Evolutionary conservation across 2,329 filamentous ascomycete genomes (phyloP).

Genomic region (Pseudogymnoascus sp.): DNA sequence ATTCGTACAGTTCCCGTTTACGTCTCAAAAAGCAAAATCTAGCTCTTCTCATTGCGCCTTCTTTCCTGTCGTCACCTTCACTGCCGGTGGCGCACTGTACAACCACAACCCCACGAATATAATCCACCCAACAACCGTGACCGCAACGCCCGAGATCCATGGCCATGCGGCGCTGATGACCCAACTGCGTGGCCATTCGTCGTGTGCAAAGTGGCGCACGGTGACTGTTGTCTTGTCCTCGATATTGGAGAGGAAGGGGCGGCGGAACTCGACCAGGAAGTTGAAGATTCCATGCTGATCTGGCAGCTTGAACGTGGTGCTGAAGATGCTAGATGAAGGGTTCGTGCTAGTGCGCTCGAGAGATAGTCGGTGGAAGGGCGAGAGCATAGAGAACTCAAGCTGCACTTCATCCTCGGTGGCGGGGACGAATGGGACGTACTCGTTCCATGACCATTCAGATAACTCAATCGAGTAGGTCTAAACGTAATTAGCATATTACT

Average conservation of each 20-base stretch:
- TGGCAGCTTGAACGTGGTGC: constrained; percentile 70
- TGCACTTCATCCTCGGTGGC: constrained; percentile 69
- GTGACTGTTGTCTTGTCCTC: constrained; percentile 95
- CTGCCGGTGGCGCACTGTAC: constrained; percentile 55
- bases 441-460: constrained; percentile 73
- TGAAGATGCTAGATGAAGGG: constrained; percentile 65
- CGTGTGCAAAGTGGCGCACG: constrained; percentile 91
- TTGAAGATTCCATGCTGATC: constrained; percentile 99
- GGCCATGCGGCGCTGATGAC: constrained; percentile 88
- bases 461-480: constrained; percentile 56
- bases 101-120: constrained; percentile 84
- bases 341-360: constrained; percentile 54
- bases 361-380: constrained; percentile 85
- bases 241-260: constrained; percentile 79
- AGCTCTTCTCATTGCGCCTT: constrained; percentile 30
- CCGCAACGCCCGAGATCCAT: constrained; percentile 83
- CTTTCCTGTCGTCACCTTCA: constrained; percentile 30
- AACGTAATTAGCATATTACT: constrained; percentile 5
- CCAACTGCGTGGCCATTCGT: constrained; percentile 91
- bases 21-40: constrained; percentile 12
- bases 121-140: constrained; percentile 77
- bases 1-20: constrained; percentile 9
- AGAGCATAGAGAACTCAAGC: constrained; percentile 98
- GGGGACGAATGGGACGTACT: constrained; percentile 66
- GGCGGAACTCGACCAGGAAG: constrained; percentile 95